Base-by-base conservation (phyloP, 2,329 filamentous ascomycete genomes). In the Pseudogymnoascus verrucosus region DNA sequence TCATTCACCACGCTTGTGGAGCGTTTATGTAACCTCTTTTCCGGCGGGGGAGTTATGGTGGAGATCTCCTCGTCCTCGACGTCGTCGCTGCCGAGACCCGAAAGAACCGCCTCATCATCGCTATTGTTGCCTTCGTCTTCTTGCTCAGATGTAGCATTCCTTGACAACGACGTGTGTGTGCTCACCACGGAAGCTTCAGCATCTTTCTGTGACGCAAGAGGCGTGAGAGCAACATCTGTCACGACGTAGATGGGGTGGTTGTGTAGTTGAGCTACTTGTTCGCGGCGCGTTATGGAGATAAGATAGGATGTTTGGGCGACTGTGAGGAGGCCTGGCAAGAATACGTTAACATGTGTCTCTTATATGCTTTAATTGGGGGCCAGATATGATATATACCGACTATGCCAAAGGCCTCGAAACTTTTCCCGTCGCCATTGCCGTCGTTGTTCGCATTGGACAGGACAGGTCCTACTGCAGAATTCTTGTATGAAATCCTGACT, bases 181-280 rank as follows among this genome's bases (percentile, higher is more conserved):
- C 84, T 82, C 2, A 78, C 75, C 64, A 98, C 89, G 7, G 91
- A 89, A 28, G 83, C 82, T 66, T 85, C 81, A 4, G 93, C 93
- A 47, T 96, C 91, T 42, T 76, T 74, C 70, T 88, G 88, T 5
- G 89, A 93, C 1, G 87, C 84, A 62, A 95, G 86, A 0, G 95
- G 95, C 5, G 96, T 96, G n/a, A 98, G 79, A 5, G 91, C 89
- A 34, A 98, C 90, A 69, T 96, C 91, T 47, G 89, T 95, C 65
- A 97, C 85, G 40, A 91, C 87, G 75, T 96, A 99, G 63, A 98
- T 80, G 0, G 93, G 88, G 63, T 84, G 87, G 5, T 91, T 91
- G 67, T 88, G 86, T 60, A 98, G 86, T 67, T 93, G 88, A 2
- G 95, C 95, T 60, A 98, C 92, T 74, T 96, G 90, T 71, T 96